Percentiles rank a stretch among this genome's conserved stretches.
phyloP scores from a whole-genome alignment of 2,329 filamentous ascomycete species.

The Pseudogymnoascus destructans region DNA sequence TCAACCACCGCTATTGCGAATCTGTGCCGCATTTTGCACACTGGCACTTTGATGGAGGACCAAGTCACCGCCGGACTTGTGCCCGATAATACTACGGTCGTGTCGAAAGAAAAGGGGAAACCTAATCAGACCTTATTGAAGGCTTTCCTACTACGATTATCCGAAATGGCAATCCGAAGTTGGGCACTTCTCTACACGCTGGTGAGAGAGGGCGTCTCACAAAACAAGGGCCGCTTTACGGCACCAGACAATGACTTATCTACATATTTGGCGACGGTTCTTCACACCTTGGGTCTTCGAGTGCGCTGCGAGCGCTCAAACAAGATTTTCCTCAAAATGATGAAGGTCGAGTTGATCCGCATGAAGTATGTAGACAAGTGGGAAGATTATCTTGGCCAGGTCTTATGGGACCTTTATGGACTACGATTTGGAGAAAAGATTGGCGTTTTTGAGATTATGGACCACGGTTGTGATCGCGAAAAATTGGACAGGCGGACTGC shows the following conservation, averaged over 20 bases:
- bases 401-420: slow-evolving; percentile 71
- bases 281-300: slow-evolving; percentile 71
- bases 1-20: slow-evolving; percentile 61
- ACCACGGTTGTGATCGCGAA: slow-evolving; percentile 69
- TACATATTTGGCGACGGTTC: slow-evolving; percentile 66
- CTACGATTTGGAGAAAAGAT: slow-evolving; percentile 52
- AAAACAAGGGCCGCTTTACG: slow-evolving; percentile 51
- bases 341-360: slow-evolving; percentile 72
- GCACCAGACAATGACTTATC: slow-evolving; percentile 60
- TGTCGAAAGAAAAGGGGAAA: slow-evolving; percentile 20
- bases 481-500: slow-evolving; percentile 70
- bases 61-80: slow-evolving; percentile 66
- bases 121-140: slow-evolving; percentile 33
- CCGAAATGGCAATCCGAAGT: slow-evolving; percentile 74
- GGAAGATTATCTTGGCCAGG: slow-evolving; percentile 76
- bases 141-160: slow-evolving; percentile 53
- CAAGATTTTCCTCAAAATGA: slow-evolving; percentile 78
- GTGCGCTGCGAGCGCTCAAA: slow-evolving; percentile 75
- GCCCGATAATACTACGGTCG: slow-evolving; percentile 43
- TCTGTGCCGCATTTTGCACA: slow-evolving; percentile 63
- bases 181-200: slow-evolving; percentile 83
- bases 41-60: slow-evolving; percentile 72
- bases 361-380: slow-evolving; percentile 66
- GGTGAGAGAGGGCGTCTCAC: slow-evolving; percentile 59
- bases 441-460: slow-evolving; percentile 51